Percentiles rank a stretch among this genome's conserved stretches.
Conservation (phyloP, 2,329 filamentous ascomycete genomes). For the Didymella sp. region DNA sequence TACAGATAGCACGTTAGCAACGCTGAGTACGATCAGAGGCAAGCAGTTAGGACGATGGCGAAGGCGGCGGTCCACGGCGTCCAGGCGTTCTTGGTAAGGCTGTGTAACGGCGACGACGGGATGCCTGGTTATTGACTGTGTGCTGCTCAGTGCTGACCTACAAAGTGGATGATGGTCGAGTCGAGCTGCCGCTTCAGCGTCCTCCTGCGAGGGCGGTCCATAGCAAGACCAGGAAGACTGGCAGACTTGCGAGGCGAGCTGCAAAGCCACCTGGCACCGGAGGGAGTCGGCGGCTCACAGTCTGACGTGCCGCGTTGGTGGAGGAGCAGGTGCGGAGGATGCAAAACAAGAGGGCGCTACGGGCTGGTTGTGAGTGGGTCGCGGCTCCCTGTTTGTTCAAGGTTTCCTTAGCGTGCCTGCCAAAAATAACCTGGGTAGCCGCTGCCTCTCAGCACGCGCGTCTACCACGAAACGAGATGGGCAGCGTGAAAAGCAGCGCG, state of each 20-base stretch:
- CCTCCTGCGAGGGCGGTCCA: constrained; percentile 18
- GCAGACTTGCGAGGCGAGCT: background rate
- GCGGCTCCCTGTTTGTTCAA: constrained; percentile 10
- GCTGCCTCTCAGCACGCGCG: constrained; percentile 12
- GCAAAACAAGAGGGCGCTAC: constrained; percentile 19
- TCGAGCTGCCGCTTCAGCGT: constrained; percentile 38
- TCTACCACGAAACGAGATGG: constrained; percentile 18
- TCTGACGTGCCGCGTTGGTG: constrained; percentile 16
- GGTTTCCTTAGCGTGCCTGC: constrained; percentile 10
- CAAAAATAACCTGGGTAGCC: constrained; percentile 17
- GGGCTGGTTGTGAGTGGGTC: constrained; percentile 12
- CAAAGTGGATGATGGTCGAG: constrained; percentile 82
- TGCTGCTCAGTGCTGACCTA: constrained; percentile 47
- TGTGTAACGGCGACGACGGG: constrained; percentile 26
- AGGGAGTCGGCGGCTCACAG: constrained; percentile 20
- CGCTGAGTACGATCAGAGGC: constrained; percentile 12
- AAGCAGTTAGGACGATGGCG: constrained; percentile 26
- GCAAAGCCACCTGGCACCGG: constrained; percentile 14
- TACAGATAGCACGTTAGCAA: constrained; percentile 36
- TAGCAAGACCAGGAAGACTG: background rate
- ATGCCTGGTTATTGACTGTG: constrained; percentile 17
- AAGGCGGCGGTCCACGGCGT: constrained; percentile 16
- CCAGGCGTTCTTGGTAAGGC: constrained; percentile 24
- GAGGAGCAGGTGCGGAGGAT: constrained; percentile 11
- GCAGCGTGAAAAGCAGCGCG: constrained; percentile 14